Base-by-base conservation (phyloP, 1,139 yeast genomes). In the Kodamaea sp. region DNA sequence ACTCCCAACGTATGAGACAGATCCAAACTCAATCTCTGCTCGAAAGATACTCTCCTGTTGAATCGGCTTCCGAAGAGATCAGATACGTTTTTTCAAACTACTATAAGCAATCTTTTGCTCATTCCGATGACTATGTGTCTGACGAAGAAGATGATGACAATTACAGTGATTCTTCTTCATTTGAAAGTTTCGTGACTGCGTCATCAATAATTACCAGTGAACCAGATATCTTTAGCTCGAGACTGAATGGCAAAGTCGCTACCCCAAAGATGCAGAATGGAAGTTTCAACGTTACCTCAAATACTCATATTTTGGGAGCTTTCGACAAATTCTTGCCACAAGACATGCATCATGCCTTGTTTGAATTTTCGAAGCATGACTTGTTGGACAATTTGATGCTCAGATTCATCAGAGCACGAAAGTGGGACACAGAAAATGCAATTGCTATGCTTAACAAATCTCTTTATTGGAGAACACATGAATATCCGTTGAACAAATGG, bases 371-470 rank as follows among this genome's bases (percentile, higher is more conserved):
- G 27, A 60, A 68, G 48, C 60, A 63, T 36, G 73, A 68, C 46
- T 56, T 64, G 36, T 41, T 59, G 20, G 76, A 71, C 46, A 67
- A 67, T 44, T 54, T 55, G 37, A 24, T 65, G 4, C 60, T 67
- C 44, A 57, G 67, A 41, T 71, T 63, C 35, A 53, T 70, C 27
- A 58, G 75, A 42, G 77, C 77, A 27, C 67, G 77, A 52, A 70
- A 70, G 47, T 66, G 65, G 56, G 58, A 65, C 31, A 46, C 62
- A 20, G 61, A 61, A 24, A 58, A 60, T 37, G 62, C 66, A 1
- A 34, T 70, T 29, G 52, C 45, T 2, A 70, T 71, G 76, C 45
- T 65, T 27, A 31, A 54, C 28, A 65, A 65, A 41, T 64, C 73
- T 5, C 52, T 67, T 39, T 52, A 64, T 37, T 71, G 77, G 77